These are phyloP conservation scores for Carex sylvatica DNA, from an alignment of 202 grass and related monocot genomes.

Conservation along the genomic window DNA sequence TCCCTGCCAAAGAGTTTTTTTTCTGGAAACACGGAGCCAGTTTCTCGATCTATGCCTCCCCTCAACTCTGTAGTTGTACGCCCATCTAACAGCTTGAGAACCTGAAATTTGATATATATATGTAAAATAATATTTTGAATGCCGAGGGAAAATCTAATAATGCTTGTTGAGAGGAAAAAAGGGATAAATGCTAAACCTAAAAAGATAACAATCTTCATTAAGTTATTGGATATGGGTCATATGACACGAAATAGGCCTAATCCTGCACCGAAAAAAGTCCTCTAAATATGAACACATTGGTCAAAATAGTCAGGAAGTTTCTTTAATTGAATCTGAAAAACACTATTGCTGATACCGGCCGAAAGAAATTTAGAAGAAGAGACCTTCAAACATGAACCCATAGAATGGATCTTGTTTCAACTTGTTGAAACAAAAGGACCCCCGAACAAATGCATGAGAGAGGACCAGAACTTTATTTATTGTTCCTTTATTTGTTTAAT, in stretches of 20 bases:
- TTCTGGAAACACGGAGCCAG: neutral
- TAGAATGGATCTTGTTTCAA: neutral
- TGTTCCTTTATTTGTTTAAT: neutral
- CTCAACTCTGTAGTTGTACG: neutral
- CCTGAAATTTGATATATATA: neutral
- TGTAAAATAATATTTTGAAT: neutral
- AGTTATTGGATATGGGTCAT: neutral
- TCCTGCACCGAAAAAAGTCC: too few species aligned
- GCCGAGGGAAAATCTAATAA: neutral
- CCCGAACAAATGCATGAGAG: neutral
- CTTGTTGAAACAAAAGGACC: neutral
- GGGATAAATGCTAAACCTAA: neutral
- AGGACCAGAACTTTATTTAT: neutral
- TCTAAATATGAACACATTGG: neutral
- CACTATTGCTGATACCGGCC: too few species aligned
- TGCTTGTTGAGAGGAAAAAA: neutral
- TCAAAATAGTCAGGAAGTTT: too few species aligned
- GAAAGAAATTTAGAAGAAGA: too few species aligned
- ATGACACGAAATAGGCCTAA: too few species aligned
- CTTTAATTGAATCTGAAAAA: too few species aligned
- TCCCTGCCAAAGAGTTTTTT: constrained; percentile 4
- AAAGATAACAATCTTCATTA: neutral
- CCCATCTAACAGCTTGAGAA: neutral
- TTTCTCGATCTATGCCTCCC: neutral
- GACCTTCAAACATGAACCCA: too few species aligned